Conservation (phyloP, 805 yeast genomes). For the Komagataella ulmi region DNA sequence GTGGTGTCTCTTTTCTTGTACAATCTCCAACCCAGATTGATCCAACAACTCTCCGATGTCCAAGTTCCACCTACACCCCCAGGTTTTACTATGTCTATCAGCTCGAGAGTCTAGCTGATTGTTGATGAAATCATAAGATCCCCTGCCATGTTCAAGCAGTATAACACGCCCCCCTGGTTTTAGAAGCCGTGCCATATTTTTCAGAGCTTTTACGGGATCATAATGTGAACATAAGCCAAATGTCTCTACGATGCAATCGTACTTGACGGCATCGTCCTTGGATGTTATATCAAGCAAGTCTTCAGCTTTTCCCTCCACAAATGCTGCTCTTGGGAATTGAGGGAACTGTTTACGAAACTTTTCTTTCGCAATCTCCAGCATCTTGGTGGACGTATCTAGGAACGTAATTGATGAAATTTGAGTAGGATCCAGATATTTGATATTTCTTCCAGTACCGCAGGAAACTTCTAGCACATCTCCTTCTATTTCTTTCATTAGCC, state of each 20-base stretch:
- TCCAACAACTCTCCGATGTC: constrained; percentile 84
- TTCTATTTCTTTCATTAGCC: constrained; percentile 62
- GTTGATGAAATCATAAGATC: constrained; percentile 68
- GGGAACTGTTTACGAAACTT: constrained; percentile 65
- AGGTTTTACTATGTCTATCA: constrained; percentile 66
- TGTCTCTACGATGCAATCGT: constrained; percentile 87
- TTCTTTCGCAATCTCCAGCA: constrained; percentile 70
- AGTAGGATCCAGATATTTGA: constrained; percentile 54
- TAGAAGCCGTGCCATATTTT: constrained; percentile 57
- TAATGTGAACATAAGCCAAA: constrained; percentile 95
- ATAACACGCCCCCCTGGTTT: constrained; percentile 87
- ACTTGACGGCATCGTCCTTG: constrained; percentile 30
- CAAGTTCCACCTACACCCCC: constrained; percentile 98
- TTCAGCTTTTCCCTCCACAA: constrained; percentile 85
- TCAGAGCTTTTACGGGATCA: constrained; percentile 74
- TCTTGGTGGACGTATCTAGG: constrained; percentile 70
- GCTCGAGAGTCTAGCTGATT: constrained; percentile 72
- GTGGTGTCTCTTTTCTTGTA: constrained; percentile 69
- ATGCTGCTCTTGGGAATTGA: constrained; percentile 58
- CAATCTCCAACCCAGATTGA: constrained; percentile 72
- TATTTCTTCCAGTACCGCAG: constrained; percentile 92
- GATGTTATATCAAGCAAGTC: constrained; percentile 41
- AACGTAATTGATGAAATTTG: constrained; percentile 64
- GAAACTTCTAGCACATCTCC: constrained; percentile 95
- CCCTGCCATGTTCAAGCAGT: constrained; percentile 86